A percentile compares a stretch with the other conserved stretches of the same genome.
Conservation (phyloP, 257 asterid genomes). For the Salvia miltiorrhiza region DNA sequence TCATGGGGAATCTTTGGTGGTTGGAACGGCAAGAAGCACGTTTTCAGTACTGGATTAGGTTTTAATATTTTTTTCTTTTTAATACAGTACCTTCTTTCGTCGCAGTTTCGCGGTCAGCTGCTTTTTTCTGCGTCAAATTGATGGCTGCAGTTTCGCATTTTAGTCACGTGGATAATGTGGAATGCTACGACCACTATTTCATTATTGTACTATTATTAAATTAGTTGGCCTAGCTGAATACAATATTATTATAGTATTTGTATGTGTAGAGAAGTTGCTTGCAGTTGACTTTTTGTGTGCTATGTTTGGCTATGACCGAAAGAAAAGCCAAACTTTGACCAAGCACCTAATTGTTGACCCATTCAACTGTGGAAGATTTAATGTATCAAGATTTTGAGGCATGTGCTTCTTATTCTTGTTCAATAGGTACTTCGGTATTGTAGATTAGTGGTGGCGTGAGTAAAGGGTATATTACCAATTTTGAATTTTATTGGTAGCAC, state of each 20-base stretch:
- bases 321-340: neutral
- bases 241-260: neutral
- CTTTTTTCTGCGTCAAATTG: slow-evolving; percentile 9
- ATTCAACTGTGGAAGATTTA: neutral
- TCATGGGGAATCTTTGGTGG: neutral
- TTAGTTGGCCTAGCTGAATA: neutral
- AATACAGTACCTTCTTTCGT: neutral
- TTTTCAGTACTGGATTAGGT: neutral
- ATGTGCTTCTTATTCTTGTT: too few species aligned
- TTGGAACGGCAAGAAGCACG: neutral
- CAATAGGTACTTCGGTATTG: too few species aligned
- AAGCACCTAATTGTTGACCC: neutral
- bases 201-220: neutral
- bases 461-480: too few species aligned
- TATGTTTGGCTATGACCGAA: neutral
- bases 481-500: too few species aligned
- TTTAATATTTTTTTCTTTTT: neutral
- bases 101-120: slow-evolving; percentile 5
- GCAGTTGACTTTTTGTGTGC: neutral
- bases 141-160: slow-evolving; percentile 17
- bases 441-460: too few species aligned
- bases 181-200: neutral
- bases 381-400: neutral
- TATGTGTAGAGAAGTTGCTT: neutral
- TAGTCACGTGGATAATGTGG: slow-evolving; percentile 15